Percentiles rank a stretch among this genome's conserved stretches.
phyloP scores from a whole-genome alignment of 495 filamentous ascomycete species.

The Echria macrotheca region DNA sequence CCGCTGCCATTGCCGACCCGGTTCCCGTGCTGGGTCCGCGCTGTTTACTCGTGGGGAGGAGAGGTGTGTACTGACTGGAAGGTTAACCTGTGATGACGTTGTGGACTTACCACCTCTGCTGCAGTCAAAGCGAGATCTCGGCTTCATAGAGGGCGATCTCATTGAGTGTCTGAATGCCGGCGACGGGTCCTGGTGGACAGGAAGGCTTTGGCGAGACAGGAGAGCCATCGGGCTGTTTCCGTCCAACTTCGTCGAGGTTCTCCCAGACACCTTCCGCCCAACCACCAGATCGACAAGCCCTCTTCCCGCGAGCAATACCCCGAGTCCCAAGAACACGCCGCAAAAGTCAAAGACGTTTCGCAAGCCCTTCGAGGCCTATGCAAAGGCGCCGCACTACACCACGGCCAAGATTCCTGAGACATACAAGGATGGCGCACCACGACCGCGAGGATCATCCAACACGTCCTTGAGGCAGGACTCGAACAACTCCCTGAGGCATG shows the following conservation, averaged over 20 bases:
- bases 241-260: conserved; percentile 91
- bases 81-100: conserved; percentile 1
- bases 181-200: conserved; percentile 98
- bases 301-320: conserved; percentile 47
- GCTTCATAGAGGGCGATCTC: conserved; percentile 94
- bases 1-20: conserved; percentile 66
- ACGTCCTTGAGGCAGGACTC: conserved; percentile 11
- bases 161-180: conserved; percentile 98
- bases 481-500: conserved; percentile 12
- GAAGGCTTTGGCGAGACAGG: conserved; percentile 77
- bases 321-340: conserved; percentile 47
- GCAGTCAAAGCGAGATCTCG: conserved; percentile 82
- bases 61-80: conserved; percentile 59
- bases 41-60: conserved; percentile 95
- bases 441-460: conserved; percentile 32
- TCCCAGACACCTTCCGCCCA: conserved; percentile 78
- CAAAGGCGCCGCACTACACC: conserved; percentile 50
- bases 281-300: conserved; percentile 73
- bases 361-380: conserved; percentile 66
- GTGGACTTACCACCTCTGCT: conserved; percentile 8
- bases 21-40: conserved; percentile 95
- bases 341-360: conserved; percentile 61
- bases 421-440: conserved; percentile 30
- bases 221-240: conserved; percentile 88
- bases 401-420: conserved; percentile 48